Base-by-base conservation (phyloP, 345 rosid genomes). In the Aquilaria malaccensis region DNA sequence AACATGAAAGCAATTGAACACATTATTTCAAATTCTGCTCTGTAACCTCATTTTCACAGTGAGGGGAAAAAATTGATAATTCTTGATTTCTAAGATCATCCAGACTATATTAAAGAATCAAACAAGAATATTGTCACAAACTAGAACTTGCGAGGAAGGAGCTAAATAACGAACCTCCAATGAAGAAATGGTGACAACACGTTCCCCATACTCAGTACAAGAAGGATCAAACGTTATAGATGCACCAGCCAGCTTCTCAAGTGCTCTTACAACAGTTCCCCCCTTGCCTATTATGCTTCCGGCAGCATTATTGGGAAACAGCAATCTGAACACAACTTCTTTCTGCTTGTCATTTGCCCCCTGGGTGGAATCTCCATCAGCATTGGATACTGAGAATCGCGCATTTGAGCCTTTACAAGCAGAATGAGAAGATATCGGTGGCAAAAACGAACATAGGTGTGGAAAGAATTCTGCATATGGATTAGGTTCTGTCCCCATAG, bases 281-380 rank as follows among this genome's bases (percentile, higher is more conserved):
- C 47, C 75, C 72, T 70, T 77, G 62, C 95, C 95, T 70, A 87
- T 87, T n/a, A 84, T 79, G 52, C 81, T 79, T n/a, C 88, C 86
- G 31, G 85, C 84, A 56, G 70, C 77, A 45, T 33, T 49, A 71
- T 65, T 56, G n/a, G 91, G 69, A 68, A 79, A 81, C 41, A 87
- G 74, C 37, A 87, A 37, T 59, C 80, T 81, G 47, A 77, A 84
- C 49, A 76, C 79, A 70, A 84, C 84, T 53, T 77, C 69, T 10
- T 63, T 49, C 14, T 60, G 55, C 13, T 60, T 70, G 13, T 55
- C 57, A 61, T 68, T 56, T 1, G 56, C 51, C 4, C 56, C 75
- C 9, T 33, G 55, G 32, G 64, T 62, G 43, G 64, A 30, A 54
- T 54, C 73, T 60, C 49, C 52, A 45, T 62, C 67, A 54, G 65